Evolutionary conservation across 108 stramenopile species (phyloP).

Genomic region (Skeletonema grethae): DNA sequence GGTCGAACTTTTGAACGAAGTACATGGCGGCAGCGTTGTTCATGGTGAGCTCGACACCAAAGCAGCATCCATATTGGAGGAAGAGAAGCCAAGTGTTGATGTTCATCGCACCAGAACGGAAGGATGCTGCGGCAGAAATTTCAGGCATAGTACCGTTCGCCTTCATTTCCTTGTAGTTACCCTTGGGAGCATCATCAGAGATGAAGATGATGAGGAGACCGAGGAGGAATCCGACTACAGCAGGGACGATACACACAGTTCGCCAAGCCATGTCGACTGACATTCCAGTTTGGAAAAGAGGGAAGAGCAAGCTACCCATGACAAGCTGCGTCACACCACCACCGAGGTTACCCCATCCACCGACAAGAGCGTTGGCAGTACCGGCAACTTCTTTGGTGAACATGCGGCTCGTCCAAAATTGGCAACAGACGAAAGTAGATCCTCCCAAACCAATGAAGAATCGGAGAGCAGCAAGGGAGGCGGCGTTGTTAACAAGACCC

Average conservation of each 20-base stretch:
- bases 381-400: conserved; percentile 72
- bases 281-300: conserved; percentile 47
- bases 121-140: conserved; percentile 44
- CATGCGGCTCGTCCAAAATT: conserved; percentile 76
- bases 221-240: conserved; percentile 45
- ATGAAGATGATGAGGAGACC: conserved; percentile 52
- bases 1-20: conserved; percentile 52
- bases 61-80: conserved; percentile 79
- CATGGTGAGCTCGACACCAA: conserved; percentile 80
- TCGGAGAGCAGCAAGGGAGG: conserved; percentile 52
- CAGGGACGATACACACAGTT: conserved; percentile 68
- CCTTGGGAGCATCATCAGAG: conserved; percentile 72
- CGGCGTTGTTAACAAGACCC: conserved; percentile 55
- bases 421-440: conserved; percentile 71
- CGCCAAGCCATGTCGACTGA: conserved; percentile 61
- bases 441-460: conserved; percentile 78
- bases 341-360: conserved; percentile 84
- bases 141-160: conserved; percentile 56
- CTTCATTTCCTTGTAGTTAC: conserved; percentile 68
- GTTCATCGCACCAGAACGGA: conserved; percentile 53
- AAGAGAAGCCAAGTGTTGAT: conserved; percentile 77
- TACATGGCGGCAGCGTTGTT: conserved; percentile 72
- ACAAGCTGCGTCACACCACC: conserved; percentile 62
- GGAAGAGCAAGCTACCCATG: conserved; percentile 60
- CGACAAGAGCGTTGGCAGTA: conserved; percentile 74